These are phyloP conservation scores for Leccinum fallax DNA, from an alignment of 1,284 basidiomycete species.

Conservation along the genomic window DNA sequence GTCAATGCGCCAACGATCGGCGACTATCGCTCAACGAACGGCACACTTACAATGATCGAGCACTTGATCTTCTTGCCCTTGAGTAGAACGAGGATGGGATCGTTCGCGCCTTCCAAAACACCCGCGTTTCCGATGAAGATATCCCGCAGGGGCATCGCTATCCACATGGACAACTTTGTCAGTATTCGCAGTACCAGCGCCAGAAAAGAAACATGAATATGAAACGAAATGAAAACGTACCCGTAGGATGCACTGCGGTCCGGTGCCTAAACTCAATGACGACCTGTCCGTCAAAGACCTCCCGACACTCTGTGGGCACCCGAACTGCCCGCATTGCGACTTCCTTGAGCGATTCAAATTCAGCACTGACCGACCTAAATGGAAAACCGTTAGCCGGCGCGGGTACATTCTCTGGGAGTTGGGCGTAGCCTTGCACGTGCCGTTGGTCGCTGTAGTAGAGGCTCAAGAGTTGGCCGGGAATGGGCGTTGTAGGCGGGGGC, in stretches of 20 bases:
- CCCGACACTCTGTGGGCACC: neutral
- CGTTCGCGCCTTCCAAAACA: neutral
- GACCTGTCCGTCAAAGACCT: neutral
- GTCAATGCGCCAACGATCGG: neutral
- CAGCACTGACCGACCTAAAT: neutral
- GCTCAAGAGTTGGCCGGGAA: conserved; percentile 9
- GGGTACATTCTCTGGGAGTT: neutral
- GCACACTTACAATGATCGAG: conserved; percentile 11
- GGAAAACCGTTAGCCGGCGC: neutral
- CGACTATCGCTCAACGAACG: neutral
- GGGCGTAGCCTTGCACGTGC: neutral
- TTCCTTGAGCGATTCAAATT: neutral
- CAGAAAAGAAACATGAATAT: neutral
- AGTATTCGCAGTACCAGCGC: neutral
- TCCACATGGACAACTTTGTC: neutral
- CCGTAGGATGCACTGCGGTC: neutral
- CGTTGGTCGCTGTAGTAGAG: neutral
- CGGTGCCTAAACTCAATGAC: conserved; percentile 7
- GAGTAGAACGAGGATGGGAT: neutral
- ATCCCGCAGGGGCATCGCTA: neutral
- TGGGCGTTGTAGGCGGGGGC: neutral
- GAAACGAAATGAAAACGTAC: neutral
- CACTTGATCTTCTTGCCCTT: neutral
- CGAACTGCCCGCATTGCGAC: neutral
- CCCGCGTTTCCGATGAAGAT: rapidly evolving